phyloP scores from a whole-genome alignment of 2,329 filamentous ascomycete genomes.

The Trichophyton rubrum region DNA sequence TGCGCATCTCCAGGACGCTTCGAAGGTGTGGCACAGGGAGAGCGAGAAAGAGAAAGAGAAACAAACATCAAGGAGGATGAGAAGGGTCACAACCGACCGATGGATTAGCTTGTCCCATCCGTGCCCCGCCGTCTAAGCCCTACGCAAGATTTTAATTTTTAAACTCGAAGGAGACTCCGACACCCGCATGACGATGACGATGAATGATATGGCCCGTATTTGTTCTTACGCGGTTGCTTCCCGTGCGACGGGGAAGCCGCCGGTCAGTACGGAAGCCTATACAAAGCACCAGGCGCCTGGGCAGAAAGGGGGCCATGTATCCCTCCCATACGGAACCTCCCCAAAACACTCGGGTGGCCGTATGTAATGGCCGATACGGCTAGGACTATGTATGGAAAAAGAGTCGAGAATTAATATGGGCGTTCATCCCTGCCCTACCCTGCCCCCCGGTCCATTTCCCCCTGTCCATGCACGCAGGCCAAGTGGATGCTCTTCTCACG shows the following conservation, averaged over 20 bases:
- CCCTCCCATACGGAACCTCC: background rate
- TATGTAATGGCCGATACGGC: background rate
- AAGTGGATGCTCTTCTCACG: slow-evolving; percentile 2
- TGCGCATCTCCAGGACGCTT: background rate
- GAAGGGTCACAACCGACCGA: background rate
- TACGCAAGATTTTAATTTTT: slow-evolving; percentile 1
- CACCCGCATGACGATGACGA: slow-evolving; percentile 1
- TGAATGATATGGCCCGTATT: slow-evolving; percentile 1
- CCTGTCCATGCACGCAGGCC: slow-evolving; percentile 1
- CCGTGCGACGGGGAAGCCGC: slow-evolving; percentile 1
- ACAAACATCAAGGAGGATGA: background rate
- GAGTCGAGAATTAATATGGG: background rate
- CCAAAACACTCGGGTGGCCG: background rate
- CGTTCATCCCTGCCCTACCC: background rate
- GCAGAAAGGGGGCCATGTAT: background rate
- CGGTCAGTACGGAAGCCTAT: background rate
- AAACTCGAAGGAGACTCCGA: background rate
- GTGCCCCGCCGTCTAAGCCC: slow-evolving; percentile 2
- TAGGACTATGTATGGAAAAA: background rate
- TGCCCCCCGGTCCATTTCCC: background rate
- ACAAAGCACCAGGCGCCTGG: background rate
- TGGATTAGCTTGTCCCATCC: slow-evolving; percentile 2
- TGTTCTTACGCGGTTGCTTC: background rate
- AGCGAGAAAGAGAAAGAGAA: background rate
- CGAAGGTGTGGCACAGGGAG: background rate